A percentile compares a stretch with the other conserved stretches of the same genome.
Conservation (phyloP, 177 flowering plant species). For the Vitis hybrid region DNA sequence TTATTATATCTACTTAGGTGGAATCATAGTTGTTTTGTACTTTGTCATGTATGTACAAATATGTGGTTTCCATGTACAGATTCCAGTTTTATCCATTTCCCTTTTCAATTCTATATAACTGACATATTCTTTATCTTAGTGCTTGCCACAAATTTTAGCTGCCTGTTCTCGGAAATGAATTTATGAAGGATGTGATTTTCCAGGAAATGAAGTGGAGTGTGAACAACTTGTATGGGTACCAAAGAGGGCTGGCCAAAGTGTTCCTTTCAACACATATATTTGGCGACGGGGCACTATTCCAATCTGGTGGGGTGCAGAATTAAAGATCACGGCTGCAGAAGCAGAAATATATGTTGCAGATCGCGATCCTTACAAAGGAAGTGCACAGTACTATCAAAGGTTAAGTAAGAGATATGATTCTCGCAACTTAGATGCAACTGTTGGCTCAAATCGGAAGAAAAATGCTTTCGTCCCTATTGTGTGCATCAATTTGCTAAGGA, state of each 20-base stretch:
- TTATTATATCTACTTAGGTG: no score
- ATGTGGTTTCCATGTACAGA: neutral
- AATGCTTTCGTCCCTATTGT: constrained; percentile 77
- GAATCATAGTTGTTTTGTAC: no score
- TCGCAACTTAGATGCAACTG: constrained; percentile 42
- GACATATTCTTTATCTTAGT: neutral
- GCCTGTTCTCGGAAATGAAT: neutral
- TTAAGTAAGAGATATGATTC: constrained; percentile 81
- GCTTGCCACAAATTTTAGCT: neutral
- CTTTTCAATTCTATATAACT: neutral
- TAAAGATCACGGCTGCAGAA: constrained; percentile 94
- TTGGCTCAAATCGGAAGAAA: constrained; percentile 54
- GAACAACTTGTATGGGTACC: constrained; percentile 98
- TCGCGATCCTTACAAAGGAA: constrained; percentile 89
- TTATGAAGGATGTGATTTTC: constrained; percentile 15
- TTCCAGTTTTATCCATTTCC: no score
- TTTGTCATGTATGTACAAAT: neutral
- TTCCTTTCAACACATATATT: constrained; percentile 85
- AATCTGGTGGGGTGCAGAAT: constrained; percentile 99
- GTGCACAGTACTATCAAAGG: constrained; percentile 78
- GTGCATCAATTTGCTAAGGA: constrained; percentile 86
- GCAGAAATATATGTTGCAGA: constrained; percentile 94
- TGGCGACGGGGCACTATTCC: constrained; percentile 99
- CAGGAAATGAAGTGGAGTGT: constrained; percentile 99
- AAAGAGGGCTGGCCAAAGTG: constrained; percentile 61